Base-by-base conservation (phyloP, 352 stramenopile genomes). In the Blastocystis sp. region DNA sequence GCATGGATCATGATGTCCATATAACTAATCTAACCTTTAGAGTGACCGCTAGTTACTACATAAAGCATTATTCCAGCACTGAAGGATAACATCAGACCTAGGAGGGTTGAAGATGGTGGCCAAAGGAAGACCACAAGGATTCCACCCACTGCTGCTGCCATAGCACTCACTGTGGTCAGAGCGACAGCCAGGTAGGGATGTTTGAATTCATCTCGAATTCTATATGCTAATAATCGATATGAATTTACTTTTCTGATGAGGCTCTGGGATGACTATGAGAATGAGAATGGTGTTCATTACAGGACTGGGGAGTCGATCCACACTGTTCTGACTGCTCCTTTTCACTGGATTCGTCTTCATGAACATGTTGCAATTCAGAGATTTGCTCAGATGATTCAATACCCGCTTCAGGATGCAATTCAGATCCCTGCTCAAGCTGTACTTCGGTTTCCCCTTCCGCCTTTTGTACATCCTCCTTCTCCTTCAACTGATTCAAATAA, bases 1-100 rank as follows among this genome's bases (percentile, higher is more conserved):
- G 77, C 77, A 37, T 88, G 77, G 2, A 88, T 42, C 77, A 88
- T 88, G n/a, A 88, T 73, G 17, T 88, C 77, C 77, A 88, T 88
- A 33, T 75, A 88, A 22, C 44, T 75, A 24, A 88, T 88, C 58
- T 88, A 75, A 17, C 17, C 19, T 13, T 73, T 17, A 42, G 15
- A 17, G 24, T 27, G 7, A 15, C 33, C 37, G 40, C 13, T 33
- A 19, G 1, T n/a, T n/a, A 19, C 30, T 78, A 88, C 62, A n/a
- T 88, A 88, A 30, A 88, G 77, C 77, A 88, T 88, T 19, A 88
- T 77, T 0, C 77, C 77, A 13, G 77, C 62, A 42, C 27, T 58
- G 62, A 88, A 88, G 15, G 77, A 9, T 30, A 88, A 27, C 62
- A 88, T 58, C 3, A 77, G 27, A 37, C 77, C 57, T 9, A 88